Evolutionary conservation across 176 grass and related monocot genomes (phyloP).

Genomic region (Carex cristatella): DNA sequence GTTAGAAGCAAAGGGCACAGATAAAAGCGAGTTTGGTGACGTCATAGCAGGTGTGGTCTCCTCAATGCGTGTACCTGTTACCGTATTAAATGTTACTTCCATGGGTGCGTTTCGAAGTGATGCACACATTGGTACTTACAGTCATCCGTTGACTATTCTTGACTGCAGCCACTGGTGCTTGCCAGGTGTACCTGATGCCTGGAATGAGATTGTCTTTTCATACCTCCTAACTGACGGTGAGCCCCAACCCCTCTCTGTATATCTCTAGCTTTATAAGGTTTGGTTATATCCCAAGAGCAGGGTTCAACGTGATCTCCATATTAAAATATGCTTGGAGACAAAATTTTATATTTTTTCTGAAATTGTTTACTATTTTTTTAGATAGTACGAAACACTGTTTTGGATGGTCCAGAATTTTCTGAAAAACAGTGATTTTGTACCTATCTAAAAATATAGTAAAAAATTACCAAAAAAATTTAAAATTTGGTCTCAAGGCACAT

Average conservation of each 20-base stretch:
- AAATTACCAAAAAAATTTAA: too few relatives aligned
- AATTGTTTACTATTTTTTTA: too few relatives aligned
- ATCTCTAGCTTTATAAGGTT: not conserved
- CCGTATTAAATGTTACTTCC: conserved; percentile 74
- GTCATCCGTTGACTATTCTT: conserved; percentile 74
- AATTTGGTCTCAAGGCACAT: too few relatives aligned
- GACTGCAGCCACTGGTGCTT: conserved; percentile 99
- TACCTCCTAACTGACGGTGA: conserved; percentile 62
- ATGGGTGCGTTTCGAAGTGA: conserved; percentile 82
- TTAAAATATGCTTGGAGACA: too few relatives aligned
- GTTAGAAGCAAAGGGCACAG: conserved; percentile 50
- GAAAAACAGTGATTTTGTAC: too few relatives aligned
- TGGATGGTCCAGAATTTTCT: too few relatives aligned
- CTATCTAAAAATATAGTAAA: too few relatives aligned
- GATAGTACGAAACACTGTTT: too few relatives aligned
- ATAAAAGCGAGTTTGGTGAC: conserved; percentile 68
- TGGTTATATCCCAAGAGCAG: not conserved
- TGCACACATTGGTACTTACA: conserved; percentile 86
- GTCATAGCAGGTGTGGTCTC: conserved; percentile 55
- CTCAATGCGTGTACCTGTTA: conserved; percentile 54
- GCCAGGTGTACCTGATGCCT: conserved; percentile 82
- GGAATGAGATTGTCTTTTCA: conserved; percentile 89
- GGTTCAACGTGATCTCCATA: too few relatives aligned
- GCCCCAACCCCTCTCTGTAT: not conserved
- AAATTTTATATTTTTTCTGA: too few relatives aligned